phyloP scores from a whole-genome alignment of 192 early-diverging fungal species.

The Phycomyces nitens region DNA sequence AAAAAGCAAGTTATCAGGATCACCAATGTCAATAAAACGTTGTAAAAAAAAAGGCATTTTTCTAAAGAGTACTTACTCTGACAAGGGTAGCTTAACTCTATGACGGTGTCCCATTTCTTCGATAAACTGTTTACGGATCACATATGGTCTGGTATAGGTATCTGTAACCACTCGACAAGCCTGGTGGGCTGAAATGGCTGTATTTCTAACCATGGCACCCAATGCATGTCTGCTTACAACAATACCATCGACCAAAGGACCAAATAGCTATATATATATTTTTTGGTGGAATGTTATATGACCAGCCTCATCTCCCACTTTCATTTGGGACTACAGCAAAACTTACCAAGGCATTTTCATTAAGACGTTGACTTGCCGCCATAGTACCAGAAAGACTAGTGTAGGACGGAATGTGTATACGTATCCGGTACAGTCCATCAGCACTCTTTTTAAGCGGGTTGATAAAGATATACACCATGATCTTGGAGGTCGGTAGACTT shows the following conservation, averaged over 20 bases:
- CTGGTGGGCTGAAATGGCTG: conserved; percentile 64
- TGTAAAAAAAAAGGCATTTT: too few relatives aligned
- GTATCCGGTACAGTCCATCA: conserved; percentile 65
- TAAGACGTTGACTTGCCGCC: conserved; percentile 29
- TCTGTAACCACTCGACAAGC: conserved; percentile 51
- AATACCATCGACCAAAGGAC: conserved; percentile 74
- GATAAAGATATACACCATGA: conserved; percentile 61
- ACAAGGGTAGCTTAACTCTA: conserved; percentile 31
- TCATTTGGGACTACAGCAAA: too few relatives aligned
- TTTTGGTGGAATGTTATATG: too few relatives aligned
- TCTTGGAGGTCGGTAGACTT: conserved; percentile 11
- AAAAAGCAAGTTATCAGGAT: not conserved
- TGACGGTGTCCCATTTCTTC: conserved; percentile 40
- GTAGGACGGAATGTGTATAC: conserved; percentile 46
- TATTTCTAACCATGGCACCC: conserved; percentile 65
- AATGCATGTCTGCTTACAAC: conserved; percentile 64
- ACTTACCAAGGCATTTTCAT: conserved; percentile 51
- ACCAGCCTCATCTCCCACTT: too few relatives aligned
- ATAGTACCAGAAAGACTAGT: conserved; percentile 16
- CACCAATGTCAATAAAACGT: too few relatives aligned
- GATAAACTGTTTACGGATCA: conserved; percentile 44
- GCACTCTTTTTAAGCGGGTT: conserved; percentile 58
- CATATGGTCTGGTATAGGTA: conserved; percentile 54
- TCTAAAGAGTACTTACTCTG: conserved; percentile 38
- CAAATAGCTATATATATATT: conserved; percentile 41